phyloP scores from a whole-genome alignment of 140 eudicot species.

The Oenanthe javanica region DNA sequence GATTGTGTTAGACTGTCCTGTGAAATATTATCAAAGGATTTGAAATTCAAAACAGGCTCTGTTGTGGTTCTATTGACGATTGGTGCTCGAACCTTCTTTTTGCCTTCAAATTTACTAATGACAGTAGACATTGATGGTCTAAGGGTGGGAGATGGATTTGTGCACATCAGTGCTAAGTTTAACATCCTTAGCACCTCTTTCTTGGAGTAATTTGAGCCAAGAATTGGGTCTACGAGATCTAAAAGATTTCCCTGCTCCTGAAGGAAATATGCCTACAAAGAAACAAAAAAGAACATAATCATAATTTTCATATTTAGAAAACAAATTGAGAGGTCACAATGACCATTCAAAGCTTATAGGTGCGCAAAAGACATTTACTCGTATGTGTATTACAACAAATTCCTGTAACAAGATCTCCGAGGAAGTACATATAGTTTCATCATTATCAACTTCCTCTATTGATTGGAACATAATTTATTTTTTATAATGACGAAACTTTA shows the following conservation, averaged over 20 bases:
- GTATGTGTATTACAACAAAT: not conserved
- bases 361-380: not conserved
- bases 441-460: no score
- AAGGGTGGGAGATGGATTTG: conserved; percentile 59
- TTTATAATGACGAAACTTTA: no score
- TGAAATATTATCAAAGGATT: conserved; percentile 41
- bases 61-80: conserved; percentile 20
- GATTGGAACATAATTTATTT: no score
- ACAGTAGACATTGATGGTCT: conserved; percentile 74
- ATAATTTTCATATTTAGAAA: not conserved
- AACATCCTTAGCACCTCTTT: conserved; percentile 50
- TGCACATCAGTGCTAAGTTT: conserved; percentile 50
- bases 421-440: no score
- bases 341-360: not conserved
- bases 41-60: conserved; percentile 36
- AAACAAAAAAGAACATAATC: not conserved
- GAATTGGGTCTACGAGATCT: conserved; percentile 57
- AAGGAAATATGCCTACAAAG: conserved; percentile 45
- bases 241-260: conserved; percentile 55
- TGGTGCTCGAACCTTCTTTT: conserved; percentile 36
- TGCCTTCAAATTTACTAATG: conserved; percentile 57
- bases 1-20: conserved; percentile 34
- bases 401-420: not conserved
- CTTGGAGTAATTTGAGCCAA: conserved; percentile 33
- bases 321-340: not conserved